phyloP scores from a whole-genome alignment of 495 filamentous ascomycete genomes.

The Choiromyces venosus region DNA sequence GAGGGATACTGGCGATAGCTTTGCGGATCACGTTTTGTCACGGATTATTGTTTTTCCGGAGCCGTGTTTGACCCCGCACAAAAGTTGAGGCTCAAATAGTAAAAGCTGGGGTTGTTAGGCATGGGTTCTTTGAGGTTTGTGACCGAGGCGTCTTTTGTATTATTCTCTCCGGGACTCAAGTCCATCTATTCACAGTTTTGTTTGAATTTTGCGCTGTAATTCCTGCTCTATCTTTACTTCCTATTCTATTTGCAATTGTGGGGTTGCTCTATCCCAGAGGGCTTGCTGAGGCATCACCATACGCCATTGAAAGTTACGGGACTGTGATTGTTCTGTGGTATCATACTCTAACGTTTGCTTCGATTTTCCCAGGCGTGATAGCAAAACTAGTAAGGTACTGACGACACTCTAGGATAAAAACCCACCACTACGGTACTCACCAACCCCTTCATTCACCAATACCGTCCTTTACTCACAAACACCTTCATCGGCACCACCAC shows the following conservation, averaged over 20 bases:
- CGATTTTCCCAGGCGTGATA: background rate
- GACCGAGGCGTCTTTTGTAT: background rate
- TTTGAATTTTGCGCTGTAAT: background rate
- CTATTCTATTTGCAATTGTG: background rate
- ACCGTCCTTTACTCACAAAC: too few species aligned
- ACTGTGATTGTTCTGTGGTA: background rate
- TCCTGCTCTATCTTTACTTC: background rate
- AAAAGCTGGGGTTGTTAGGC: background rate
- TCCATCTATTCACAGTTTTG: background rate
- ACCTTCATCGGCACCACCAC: too few species aligned
- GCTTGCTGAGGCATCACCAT: background rate
- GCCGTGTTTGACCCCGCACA: background rate
- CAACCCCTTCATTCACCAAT: too few species aligned
- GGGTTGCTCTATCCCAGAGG: background rate
- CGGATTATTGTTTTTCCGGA: slow-evolving; percentile 2
- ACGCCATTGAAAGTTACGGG: background rate
- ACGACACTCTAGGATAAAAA: background rate
- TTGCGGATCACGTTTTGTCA: background rate
- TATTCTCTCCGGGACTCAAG: background rate
- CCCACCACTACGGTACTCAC: too few species aligned
- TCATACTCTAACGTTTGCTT: background rate
- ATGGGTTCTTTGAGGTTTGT: background rate
- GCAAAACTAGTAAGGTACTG: background rate
- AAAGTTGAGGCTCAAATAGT: background rate
- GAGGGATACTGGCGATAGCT: too few species aligned